Evolutionary conservation across 73 alveolate species (phyloP).

Genomic region (Tetrahymena elliotti): DNA sequence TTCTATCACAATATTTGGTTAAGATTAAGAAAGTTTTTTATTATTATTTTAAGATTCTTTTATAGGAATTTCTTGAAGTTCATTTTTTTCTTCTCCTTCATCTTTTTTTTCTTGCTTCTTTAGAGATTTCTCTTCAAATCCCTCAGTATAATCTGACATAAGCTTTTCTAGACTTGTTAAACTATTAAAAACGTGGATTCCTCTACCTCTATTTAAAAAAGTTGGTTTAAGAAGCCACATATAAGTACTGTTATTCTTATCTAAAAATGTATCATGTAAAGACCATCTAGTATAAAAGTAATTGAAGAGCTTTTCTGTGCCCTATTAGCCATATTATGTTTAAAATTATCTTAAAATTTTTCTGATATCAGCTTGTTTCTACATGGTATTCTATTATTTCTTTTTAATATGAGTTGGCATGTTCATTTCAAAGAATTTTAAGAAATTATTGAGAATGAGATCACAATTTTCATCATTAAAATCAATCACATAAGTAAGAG

Average conservation of each 20-base stretch:
- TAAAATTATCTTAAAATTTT: slow-evolving; percentile 35
- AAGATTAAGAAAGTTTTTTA: neutral
- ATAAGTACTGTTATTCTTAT: neutral
- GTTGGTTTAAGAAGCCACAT: slow-evolving; percentile 63
- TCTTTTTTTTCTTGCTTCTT: slow-evolving; percentile 39
- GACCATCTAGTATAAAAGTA: neutral
- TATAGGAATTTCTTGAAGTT: slow-evolving; percentile 1
- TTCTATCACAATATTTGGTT: neutral
- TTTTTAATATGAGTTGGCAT: slow-evolving; percentile 19
- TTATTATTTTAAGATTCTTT: neutral
- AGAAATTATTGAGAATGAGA: slow-evolving; percentile 4
- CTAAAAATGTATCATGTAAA: neutral
- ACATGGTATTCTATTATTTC: slow-evolving; percentile 9
- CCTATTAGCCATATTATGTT: slow-evolving; percentile 6
- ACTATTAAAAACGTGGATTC: slow-evolving; percentile 70
- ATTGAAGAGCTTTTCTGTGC: neutral
- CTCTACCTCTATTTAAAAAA: slow-evolving; percentile 71
- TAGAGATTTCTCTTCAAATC: slow-evolving; percentile 9
- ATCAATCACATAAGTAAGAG: slow-evolving; percentile 70
- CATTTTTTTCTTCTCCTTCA: slow-evolving; percentile 33
- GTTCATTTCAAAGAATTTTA: slow-evolving; percentile 26
- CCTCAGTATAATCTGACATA: slow-evolving; percentile 45
- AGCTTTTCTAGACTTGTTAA: slow-evolving; percentile 31
- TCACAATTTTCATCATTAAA: slow-evolving; percentile 42
- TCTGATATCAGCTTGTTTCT: slow-evolving; percentile 1